phyloP scores from a whole-genome alignment of 192 early-diverging fungal genomes.

The Coemansia sp. region DNA sequence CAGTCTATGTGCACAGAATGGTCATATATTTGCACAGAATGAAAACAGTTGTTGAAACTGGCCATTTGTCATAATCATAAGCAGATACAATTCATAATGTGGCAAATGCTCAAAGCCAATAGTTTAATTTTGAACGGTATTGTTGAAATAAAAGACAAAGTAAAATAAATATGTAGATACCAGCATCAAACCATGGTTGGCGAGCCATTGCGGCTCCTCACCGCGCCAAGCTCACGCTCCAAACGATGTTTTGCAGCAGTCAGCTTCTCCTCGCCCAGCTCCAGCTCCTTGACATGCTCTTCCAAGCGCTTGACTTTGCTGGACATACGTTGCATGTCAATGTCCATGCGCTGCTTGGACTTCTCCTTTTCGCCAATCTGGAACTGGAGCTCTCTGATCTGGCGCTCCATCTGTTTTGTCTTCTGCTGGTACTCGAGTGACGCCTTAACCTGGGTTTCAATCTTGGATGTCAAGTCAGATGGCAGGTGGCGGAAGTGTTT shows the following conservation, averaged over 20 bases:
- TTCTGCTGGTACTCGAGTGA: constrained; percentile 51
- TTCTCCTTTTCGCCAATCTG: constrained; percentile 82
- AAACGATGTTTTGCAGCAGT: constrained; percentile 44
- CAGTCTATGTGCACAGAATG: too few species aligned
- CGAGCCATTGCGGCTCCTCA: constrained; percentile 50
- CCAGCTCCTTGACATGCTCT: constrained; percentile 46
- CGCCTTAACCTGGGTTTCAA: constrained; percentile 48
- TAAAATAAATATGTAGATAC: constrained; percentile 1
- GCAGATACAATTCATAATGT: not conserved
- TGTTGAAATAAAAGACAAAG: constrained; percentile 6
- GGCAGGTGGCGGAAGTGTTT: constrained; percentile 53
- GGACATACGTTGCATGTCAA: constrained; percentile 64
- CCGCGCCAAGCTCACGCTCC: constrained; percentile 49
- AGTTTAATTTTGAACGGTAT: constrained; percentile 4
- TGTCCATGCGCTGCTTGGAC: constrained; percentile 70
- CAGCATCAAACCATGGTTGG: constrained; percentile 18
- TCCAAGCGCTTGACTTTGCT: constrained; percentile 57
- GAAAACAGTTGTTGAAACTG: too few species aligned
- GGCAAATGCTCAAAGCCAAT: not conserved
- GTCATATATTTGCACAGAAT: too few species aligned
- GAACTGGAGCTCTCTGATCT: constrained; percentile 83
- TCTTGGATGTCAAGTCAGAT: constrained; percentile 34
- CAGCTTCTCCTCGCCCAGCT: constrained; percentile 43
- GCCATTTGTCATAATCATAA: too few species aligned
- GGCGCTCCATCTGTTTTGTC: constrained; percentile 62